Percentiles rank a stretch among this genome's conserved stretches.
Evolutionary conservation across 139 green algal species (phyloP).

Genomic region (Volvox reticuliferus): DNA sequence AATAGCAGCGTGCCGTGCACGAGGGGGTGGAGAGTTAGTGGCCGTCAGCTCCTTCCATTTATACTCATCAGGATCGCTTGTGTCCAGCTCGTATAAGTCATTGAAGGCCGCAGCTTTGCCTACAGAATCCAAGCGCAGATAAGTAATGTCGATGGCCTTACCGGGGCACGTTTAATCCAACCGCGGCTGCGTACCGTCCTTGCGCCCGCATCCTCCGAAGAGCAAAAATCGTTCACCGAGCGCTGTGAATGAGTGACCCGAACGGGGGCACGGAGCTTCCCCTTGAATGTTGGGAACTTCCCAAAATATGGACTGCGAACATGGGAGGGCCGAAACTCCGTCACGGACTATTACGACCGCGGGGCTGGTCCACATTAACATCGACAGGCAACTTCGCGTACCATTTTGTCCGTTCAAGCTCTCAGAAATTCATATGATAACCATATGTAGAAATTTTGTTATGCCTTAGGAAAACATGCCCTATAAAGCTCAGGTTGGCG

Average conservation of each 20-base stretch:
- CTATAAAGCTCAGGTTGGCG: too few species aligned
- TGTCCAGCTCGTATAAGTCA: constrained; percentile 82
- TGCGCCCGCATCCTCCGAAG: constrained; percentile 81
- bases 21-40: constrained; percentile 63
- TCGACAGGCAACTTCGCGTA: not conserved
- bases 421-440: constrained; percentile 19
- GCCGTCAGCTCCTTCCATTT: constrained; percentile 61
- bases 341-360: too few species aligned
- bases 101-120: constrained; percentile 83
- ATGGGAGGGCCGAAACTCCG: not conserved
- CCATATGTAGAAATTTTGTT: not conserved
- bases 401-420: not conserved
- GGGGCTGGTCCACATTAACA: constrained; percentile 7
- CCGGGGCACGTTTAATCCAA: not conserved
- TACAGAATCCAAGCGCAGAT: constrained; percentile 23
- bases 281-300: constrained; percentile 57
- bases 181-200: constrained; percentile 59
- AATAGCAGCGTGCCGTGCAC: constrained; percentile 78
- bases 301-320: constrained; percentile 57
- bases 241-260: constrained; percentile 84
- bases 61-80: constrained; percentile 64
- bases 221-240: constrained; percentile 77
- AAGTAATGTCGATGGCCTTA: not conserved
- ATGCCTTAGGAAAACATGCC: too few species aligned
- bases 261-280: constrained; percentile 67